Evolutionary conservation across 345 rosid genomes (phyloP), one percentile per base, ranked within the genome.

Genomic region (Sisymbrium irio): DNA sequence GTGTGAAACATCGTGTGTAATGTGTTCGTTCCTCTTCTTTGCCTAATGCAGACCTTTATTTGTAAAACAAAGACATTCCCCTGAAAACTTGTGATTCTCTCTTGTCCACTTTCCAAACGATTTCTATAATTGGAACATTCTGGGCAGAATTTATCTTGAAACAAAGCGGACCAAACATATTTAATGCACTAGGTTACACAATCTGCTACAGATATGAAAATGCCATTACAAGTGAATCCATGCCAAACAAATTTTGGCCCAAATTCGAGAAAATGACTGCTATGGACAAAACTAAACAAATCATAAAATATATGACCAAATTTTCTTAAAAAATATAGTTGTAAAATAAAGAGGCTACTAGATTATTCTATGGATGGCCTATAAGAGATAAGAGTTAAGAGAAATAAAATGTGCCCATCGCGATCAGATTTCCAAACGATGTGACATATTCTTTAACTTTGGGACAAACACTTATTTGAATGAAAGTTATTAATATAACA

Each of bases 1-100:
- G 72, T 77, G 62, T 69, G 65, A 56, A 53, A 46, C 28, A 35
- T 69, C 18, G 62, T 69, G 58, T 67, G 63, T 68, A 44, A 27
- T 68, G 25, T 62, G 40, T 22, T 39, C 71, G 66, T 70, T 46
- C 57, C 41, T 76, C 74, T 54, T 62, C 50, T 54, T 68, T 67
- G 56, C 73, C 22, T 42, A 44, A 62, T 69, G 70, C 57, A 62
- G 55, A 40, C 47, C 20, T 35, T 25, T 3, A 27, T 46, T 19
- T 69, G 75, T 63, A 36, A 77, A 70, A 65, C 72, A 55, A 63
- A 49, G 19, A 46, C 9, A 27, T 53, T 53, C 46, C 62, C 42
- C 17, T 5, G 27, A 56, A 25, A 10, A 37, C 13, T 13, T 55
- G 65, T 56, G 9, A 62, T 33, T 33, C 32, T 15, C 36, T 73